Evolutionary conservation across 768 basidiomycete genomes (phyloP), one percentile per base, ranked within the genome.

Genomic region (Auricularia cornea): DNA sequence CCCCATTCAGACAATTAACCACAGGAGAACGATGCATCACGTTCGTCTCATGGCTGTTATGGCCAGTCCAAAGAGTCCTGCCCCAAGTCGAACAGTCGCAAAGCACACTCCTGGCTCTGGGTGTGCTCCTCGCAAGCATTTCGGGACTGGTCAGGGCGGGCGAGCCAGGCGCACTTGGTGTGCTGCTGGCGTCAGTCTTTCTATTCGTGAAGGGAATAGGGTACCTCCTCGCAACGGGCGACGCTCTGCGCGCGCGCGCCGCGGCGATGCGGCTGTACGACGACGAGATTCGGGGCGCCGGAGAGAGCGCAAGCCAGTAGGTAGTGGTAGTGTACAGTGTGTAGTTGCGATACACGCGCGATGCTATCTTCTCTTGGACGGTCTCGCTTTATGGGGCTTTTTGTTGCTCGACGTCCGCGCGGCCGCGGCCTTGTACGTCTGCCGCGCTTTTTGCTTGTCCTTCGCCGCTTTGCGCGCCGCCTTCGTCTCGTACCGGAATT

Each of bases 401-500:
- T 48, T 48, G 44, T 48, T 48, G 16, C 11, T 14, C 44, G 44
- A 48, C 44, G 20, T 20, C 16, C 23, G 44, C 87, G 88, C 89
- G 56, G 82, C 73, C 67, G 84, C 84, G 14, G 88, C 89, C 72
- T 90, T 91, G 72, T 91, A 86, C 4, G 80, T 79, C 68, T 85
- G 81, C 61, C 89, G 79, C 51, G 77, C 80, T 48, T 76, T 78
- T 71, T 92, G 89, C 71, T 87, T 90, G 61, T 76, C 75, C 65
- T 79, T 80, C 62, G 89, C 84, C 59, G 77, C 75, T 65, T 80
- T 83, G 65, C 91, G 79, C 35, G 81, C 89, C 32, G 81, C 81
- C 67, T 84, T 88, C 3, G 85, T 89, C 74, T 91, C 85, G 71
- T 92, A 92, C 64, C 79, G 82, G 63, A 87, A 70, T 65, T 84